Evolutionary conservation across 441 rosid genomes (phyloP).

Genomic region (Erodium trifolium): DNA sequence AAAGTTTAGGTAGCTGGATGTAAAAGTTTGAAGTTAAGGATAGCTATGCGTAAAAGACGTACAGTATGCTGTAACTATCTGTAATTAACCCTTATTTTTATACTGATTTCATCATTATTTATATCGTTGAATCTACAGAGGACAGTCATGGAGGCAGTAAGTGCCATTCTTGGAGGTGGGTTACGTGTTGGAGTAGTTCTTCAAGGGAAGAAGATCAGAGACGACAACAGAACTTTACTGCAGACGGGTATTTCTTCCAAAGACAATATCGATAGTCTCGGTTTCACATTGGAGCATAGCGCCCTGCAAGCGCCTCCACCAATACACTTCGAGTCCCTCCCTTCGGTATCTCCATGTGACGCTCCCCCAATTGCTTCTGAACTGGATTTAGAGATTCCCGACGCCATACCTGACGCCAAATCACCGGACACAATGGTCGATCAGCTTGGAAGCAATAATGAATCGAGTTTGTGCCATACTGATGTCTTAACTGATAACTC

Average conservation of each 20-base stretch:
- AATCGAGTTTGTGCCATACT: conserved; percentile 27
- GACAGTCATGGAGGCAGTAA: conserved; percentile 55
- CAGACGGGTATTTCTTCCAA: conserved; percentile 49
- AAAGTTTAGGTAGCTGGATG: too few relatives aligned
- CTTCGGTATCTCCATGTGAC: not conserved
- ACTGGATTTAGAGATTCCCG: conserved; percentile 34
- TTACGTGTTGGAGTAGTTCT: conserved; percentile 49
- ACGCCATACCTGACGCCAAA: conserved; percentile 25
- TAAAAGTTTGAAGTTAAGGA: too few relatives aligned
- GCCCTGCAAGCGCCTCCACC: conserved; percentile 25
- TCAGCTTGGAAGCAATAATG: conserved; percentile 30
- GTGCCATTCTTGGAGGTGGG: conserved; percentile 54
- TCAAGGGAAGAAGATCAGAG: conserved; percentile 59
- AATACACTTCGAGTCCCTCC: conserved; percentile 17
- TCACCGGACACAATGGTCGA: conserved; percentile 23
- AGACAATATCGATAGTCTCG: conserved; percentile 39
- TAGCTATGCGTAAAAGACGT: too few relatives aligned
- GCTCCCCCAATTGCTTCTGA: conserved; percentile 17
- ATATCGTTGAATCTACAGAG: conserved; percentile 28
- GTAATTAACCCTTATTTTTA: not conserved
- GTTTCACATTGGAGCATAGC: conserved; percentile 54
- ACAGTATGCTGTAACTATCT: too few relatives aligned
- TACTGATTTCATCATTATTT: not conserved
- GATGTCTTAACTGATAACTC: conserved; percentile 23
- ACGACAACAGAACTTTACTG: conserved; percentile 48